Percentiles rank a stretch among this genome's conserved stretches.
Evolutionary conservation across 192 early-diverging fungal species (phyloP).

Genomic region (Phycomyces blakesleeanus): DNA sequence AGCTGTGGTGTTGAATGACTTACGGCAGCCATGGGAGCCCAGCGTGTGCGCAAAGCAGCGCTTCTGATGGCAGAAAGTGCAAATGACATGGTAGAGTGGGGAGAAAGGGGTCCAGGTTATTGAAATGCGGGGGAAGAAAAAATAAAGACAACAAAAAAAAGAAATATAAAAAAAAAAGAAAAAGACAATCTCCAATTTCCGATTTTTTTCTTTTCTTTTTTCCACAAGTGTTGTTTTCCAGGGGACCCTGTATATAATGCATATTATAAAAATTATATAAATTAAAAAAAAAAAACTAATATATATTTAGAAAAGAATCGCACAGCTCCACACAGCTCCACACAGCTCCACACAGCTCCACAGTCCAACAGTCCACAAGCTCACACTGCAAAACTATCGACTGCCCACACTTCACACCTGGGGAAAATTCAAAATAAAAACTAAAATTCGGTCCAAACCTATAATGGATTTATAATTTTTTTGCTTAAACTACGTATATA

Average conservation of each 20-base stretch:
- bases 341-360: no score
- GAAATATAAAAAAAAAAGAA: constrained; percentile 9
- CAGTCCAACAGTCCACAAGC: no score
- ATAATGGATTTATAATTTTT: no score
- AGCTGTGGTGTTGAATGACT: no score
- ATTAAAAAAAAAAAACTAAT: background rate
- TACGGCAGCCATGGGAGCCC: constrained; percentile 2
- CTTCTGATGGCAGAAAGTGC: constrained; percentile 11
- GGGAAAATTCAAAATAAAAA: no score
- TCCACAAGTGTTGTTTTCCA: constrained; percentile 1
- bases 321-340: no score
- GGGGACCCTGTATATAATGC: background rate
- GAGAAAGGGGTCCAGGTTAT: constrained; percentile 9
- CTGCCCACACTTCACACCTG: no score
- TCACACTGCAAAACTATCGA: no score
- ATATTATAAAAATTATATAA: background rate
- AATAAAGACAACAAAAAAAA: constrained; percentile 12
- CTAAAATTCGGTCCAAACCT: no score
- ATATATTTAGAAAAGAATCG: no score
- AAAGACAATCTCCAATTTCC: constrained; percentile 2
- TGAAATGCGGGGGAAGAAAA: constrained; percentile 12
- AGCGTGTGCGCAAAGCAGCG: background rate
- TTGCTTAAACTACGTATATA: no score
- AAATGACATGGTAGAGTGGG: constrained; percentile 19
- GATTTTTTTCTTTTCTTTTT: no score